Evolutionary conservation across 2,329 filamentous ascomycete species (phyloP).

Genomic region (Dryadomyces sulphureus): DNA sequence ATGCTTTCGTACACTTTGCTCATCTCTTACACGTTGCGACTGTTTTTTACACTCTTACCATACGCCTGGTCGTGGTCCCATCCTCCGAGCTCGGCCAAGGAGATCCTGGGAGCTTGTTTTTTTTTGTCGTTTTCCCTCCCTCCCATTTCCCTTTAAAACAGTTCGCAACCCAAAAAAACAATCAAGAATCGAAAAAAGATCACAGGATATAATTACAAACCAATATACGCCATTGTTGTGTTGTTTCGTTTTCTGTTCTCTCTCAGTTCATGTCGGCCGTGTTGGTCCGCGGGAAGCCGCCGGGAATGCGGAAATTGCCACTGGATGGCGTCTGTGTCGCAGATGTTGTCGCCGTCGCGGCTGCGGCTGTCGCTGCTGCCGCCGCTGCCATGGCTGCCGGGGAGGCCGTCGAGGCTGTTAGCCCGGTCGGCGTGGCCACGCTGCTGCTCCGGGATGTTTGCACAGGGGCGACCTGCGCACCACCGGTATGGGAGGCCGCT

Average conservation of each 20-base stretch:
- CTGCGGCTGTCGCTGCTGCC: background rate
- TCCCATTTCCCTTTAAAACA: background rate
- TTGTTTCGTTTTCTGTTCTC: background rate
- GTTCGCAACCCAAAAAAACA: background rate
- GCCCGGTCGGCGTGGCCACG: too few species aligned
- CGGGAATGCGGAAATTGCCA: constrained; percentile 54
- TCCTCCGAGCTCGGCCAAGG: too few species aligned
- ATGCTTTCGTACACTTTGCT: background rate
- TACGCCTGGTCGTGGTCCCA: background rate
- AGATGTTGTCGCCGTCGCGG: background rate
- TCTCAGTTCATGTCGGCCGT: background rate
- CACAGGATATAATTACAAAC: background rate
- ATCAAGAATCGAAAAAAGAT: background rate
- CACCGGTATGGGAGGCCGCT: too few species aligned
- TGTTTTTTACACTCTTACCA: too few species aligned
- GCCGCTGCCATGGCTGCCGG: constrained; percentile 18
- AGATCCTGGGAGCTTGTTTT: too few species aligned
- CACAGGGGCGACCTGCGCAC: too few species aligned
- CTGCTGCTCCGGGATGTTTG: too few species aligned
- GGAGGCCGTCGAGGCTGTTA: too few species aligned
- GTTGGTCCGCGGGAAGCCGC: constrained; percentile 29
- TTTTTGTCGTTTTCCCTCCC: background rate
- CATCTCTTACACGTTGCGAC: background rate
- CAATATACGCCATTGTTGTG: background rate
- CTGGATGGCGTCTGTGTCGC: background rate